A percentile compares a stretch with the other conserved stretches of the same genome.
Conservation (phyloP, 306 rosid genomes). For the Acacia acuminata region DNA sequence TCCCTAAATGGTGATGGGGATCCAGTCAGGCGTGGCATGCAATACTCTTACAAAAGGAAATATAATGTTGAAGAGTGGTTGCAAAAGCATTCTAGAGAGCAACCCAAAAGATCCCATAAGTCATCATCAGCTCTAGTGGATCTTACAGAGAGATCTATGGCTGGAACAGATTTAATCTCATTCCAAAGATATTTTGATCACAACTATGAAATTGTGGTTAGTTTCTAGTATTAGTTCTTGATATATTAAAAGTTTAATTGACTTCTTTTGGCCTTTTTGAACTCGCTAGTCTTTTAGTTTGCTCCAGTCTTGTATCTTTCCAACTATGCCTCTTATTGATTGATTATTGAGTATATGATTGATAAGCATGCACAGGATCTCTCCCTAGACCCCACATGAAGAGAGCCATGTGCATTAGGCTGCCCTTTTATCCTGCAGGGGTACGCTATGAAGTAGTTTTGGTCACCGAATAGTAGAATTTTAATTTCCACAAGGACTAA, state of each 20-base stretch:
- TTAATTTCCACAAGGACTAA: not conserved
- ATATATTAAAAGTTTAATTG: not conserved
- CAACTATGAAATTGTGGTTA: slow-evolving; percentile 40
- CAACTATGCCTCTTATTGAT: not conserved
- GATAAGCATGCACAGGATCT: not conserved
- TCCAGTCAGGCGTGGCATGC: slow-evolving; percentile 23
- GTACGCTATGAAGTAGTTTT: not conserved
- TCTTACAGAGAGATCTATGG: slow-evolving; percentile 31
- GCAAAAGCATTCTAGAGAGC: slow-evolving; percentile 30
- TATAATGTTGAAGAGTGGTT: slow-evolving; percentile 41
- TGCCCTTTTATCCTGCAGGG: no score
- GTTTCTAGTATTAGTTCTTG: slow-evolving; percentile 26
- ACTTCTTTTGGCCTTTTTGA: not conserved
- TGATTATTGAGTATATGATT: not conserved
- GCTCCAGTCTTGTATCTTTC: not conserved
- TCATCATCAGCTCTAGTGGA: slow-evolving; percentile 32
- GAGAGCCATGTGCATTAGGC: no score
- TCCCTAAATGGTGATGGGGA: slow-evolving; percentile 31
- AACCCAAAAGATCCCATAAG: slow-evolving; percentile 9
- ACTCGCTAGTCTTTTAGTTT: not conserved
- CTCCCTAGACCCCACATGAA: no score
- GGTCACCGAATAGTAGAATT: not conserved
- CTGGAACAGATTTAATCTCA: slow-evolving; percentile 32
- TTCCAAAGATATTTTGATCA: slow-evolving; percentile 29
- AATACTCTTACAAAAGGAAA: slow-evolving; percentile 27